phyloP scores from a whole-genome alignment of 306 rosid species.

The Prunus kanzakura region DNA sequence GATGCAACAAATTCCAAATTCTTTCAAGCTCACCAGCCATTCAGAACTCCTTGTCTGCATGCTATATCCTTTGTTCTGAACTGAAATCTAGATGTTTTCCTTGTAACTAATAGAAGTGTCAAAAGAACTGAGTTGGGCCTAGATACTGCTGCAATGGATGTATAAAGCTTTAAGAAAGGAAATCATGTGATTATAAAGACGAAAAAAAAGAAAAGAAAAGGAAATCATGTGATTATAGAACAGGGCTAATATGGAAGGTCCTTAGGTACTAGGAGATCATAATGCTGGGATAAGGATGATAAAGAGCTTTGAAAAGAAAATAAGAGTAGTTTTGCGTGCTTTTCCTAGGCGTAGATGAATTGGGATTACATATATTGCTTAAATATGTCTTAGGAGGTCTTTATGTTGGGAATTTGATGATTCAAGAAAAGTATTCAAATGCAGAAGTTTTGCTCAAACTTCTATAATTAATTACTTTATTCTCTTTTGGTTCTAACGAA shows the following conservation, averaged over 20 bases:
- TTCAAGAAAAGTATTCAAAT: neutral
- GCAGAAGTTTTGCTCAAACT: neutral
- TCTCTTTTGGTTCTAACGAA: neutral
- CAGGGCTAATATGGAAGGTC: neutral
- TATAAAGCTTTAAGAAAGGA: neutral
- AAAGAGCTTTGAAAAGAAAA: neutral
- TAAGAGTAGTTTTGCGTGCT: neutral
- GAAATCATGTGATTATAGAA: too few species aligned
- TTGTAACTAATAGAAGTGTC: neutral
- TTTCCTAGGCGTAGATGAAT: neutral
- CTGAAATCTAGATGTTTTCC: neutral
- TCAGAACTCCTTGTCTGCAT: neutral
- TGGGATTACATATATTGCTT: neutral
- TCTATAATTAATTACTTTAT: neutral
- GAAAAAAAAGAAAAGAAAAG: too few species aligned
- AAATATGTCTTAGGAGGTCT: neutral
- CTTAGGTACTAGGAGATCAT: neutral
- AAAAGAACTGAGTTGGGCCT: neutral
- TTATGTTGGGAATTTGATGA: neutral
- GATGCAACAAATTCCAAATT: conserved; percentile 19
- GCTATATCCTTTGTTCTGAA: neutral
- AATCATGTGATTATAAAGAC: too few species aligned
- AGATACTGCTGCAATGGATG: neutral
- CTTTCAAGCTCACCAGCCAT: neutral
- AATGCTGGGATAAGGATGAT: neutral